Conservation (phyloP, 2,329 filamentous ascomycete genomes). For the Cordyceps fumosorosea region DNA sequence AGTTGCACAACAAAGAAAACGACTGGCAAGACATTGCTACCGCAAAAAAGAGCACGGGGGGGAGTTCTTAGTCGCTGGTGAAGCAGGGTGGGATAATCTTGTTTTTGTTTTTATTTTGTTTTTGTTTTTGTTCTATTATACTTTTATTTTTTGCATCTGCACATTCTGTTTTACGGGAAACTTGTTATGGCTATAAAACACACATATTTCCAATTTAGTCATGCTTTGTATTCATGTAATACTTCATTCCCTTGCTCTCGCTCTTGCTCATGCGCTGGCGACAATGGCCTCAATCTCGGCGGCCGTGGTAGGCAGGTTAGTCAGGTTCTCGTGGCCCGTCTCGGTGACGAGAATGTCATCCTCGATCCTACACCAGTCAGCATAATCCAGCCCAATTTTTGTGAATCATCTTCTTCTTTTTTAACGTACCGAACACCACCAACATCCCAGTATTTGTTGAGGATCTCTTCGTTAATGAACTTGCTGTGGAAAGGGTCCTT, state of each 20-base stretch:
- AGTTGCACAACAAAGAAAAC: no score
- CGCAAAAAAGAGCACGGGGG: no score
- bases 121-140: neutral
- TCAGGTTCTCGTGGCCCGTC: constrained; percentile 64
- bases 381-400: neutral
- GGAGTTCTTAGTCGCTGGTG: no score
- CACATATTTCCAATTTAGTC: neutral
- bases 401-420: neutral
- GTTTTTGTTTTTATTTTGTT: neutral
- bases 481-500: constrained; percentile 63
- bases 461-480: constrained; percentile 67
- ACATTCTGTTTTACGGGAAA: no score
- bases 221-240: neutral
- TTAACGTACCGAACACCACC: constrained; percentile 59
- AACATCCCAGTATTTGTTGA: constrained; percentile 77
- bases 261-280: constrained; percentile 4
- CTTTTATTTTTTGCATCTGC: no score
- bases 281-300: constrained; percentile 48
- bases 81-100: neutral
- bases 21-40: no score
- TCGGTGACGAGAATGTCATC: constrained; percentile 69
- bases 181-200: no score
- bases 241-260: neutral
- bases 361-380: constrained; percentile 43
- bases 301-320: constrained; percentile 62